Percentiles rank a stretch among this genome's conserved stretches.
Conservation (phyloP, 345 rosid genomes). For the Camelina sativa region DNA sequence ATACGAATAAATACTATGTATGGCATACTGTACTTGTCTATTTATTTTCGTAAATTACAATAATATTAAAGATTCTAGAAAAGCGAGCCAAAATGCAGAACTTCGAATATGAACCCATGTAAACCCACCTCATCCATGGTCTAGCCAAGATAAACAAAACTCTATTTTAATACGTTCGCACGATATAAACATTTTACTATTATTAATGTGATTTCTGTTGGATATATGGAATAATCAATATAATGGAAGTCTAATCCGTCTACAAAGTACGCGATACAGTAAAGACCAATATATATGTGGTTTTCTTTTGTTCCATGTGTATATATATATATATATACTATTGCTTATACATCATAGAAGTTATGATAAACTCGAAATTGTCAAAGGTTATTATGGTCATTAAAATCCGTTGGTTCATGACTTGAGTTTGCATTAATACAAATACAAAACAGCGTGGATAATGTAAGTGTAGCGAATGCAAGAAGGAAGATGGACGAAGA, state of each 20-base stretch:
- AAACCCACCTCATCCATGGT: not conserved
- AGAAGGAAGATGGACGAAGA: constrained; percentile 19
- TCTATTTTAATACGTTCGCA: not conserved
- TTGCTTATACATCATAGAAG: not conserved
- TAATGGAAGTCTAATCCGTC: not conserved
- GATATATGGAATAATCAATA: not conserved
- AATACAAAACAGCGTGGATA: not conserved
- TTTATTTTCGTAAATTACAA: no score
- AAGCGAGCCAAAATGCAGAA: no score
- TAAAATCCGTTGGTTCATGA: not conserved
- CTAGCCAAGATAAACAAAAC: not conserved
- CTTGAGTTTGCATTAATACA: constrained; percentile 3
- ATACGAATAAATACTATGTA: not conserved
- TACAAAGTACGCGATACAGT: not conserved
- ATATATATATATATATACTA: not conserved
- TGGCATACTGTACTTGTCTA: not conserved
- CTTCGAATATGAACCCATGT: not conserved
- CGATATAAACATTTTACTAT: not conserved
- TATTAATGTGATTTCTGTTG: not conserved
- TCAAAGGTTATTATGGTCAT: constrained; percentile 3
- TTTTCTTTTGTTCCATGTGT: not conserved
- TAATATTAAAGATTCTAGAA: no score
- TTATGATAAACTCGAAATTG: not conserved
- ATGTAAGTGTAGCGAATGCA: constrained; percentile 9
- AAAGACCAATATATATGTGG: not conserved